These are phyloP conservation scores for Odontarrhena argentea DNA, from an alignment of 345 rosid species.

Conservation along the genomic window DNA sequence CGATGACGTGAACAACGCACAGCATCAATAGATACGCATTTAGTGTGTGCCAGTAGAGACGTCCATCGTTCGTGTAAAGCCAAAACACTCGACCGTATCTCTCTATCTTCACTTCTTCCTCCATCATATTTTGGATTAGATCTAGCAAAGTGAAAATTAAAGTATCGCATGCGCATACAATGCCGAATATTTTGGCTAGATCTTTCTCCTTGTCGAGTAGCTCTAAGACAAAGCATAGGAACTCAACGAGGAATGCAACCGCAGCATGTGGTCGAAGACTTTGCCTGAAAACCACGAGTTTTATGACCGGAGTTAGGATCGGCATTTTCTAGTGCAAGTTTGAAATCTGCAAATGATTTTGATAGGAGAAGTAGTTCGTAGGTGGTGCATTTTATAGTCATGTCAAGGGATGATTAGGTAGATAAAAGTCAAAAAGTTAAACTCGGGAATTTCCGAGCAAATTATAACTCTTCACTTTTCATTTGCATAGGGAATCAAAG, in stretches of 20 bases:
- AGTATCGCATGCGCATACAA: constrained; percentile 38
- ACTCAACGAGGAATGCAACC: constrained; percentile 41
- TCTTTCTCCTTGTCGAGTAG: constrained; percentile 38
- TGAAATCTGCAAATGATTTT: not conserved
- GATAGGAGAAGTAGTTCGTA: not conserved
- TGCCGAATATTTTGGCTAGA: constrained; percentile 36
- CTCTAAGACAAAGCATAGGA: constrained; percentile 39
- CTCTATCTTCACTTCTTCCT: constrained; percentile 22
- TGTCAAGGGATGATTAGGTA: constrained; percentile 6
- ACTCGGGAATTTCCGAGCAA: constrained; percentile 18
- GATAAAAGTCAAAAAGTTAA: constrained; percentile 36
- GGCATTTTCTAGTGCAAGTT: constrained; percentile 26
- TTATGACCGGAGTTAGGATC: constrained; percentile 30
- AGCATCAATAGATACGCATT: constrained; percentile 25
- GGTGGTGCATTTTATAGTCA: constrained; percentile 22
- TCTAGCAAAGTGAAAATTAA: constrained; percentile 38
- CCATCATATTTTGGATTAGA: constrained; percentile 24
- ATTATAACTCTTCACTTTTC: constrained; percentile 27
- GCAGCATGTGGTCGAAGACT: constrained; percentile 42
- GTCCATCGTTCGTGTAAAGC: constrained; percentile 25
- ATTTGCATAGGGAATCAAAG: constrained; percentile 32
- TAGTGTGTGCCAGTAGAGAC: constrained; percentile 37
- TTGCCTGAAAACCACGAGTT: constrained; percentile 38
- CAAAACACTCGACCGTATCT: constrained; percentile 36
- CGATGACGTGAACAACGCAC: constrained; percentile 18